phyloP scores from a whole-genome alignment of 179 eudicot genomes.

The Corrigiola litoralis region DNA sequence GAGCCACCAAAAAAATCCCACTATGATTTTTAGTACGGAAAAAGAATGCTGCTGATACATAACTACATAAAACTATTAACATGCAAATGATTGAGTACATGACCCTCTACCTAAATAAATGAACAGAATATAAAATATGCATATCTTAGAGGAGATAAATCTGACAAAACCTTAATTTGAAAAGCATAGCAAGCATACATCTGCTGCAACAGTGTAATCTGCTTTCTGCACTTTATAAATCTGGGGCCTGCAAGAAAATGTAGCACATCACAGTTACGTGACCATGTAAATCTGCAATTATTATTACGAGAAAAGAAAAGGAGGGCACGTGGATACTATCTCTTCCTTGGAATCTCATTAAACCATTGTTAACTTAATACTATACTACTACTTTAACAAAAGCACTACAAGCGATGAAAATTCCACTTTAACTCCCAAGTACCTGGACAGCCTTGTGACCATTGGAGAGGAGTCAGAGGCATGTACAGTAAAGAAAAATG shows the following conservation, averaged over 20 bases:
- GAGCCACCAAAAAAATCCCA: too few species aligned
- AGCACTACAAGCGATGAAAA: constrained; percentile 14
- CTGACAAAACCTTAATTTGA: constrained; percentile 15
- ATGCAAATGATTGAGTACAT: constrained; percentile 1
- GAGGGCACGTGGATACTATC: constrained; percentile 23
- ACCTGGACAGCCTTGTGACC: constrained; percentile 23
- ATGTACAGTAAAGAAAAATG: constrained; percentile 6
- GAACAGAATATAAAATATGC: too few species aligned
- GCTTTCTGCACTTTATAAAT: constrained; percentile 8
- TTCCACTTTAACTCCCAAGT: constrained; percentile 16
- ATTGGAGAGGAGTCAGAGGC: constrained; percentile 9
- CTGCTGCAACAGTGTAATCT: constrained; percentile 13
- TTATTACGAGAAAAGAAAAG: constrained; percentile 16
- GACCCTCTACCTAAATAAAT: background rate
- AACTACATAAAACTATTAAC: background rate
- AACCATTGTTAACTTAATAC: constrained; percentile 11
- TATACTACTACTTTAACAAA: constrained; percentile 14
- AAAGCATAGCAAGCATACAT: constrained; percentile 23
- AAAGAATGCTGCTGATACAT: background rate
- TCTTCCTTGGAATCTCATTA: constrained; percentile 13
- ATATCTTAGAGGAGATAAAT: constrained; percentile 2
- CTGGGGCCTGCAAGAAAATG: constrained; percentile 20
- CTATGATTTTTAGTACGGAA: too few species aligned
- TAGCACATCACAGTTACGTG: constrained; percentile 15
- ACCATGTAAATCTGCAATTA: constrained; percentile 18